Evolutionary conservation across 1,284 basidiomycete genomes (phyloP), one percentile per base, ranked within the genome.

Genomic region (Inonotus obliquus): DNA sequence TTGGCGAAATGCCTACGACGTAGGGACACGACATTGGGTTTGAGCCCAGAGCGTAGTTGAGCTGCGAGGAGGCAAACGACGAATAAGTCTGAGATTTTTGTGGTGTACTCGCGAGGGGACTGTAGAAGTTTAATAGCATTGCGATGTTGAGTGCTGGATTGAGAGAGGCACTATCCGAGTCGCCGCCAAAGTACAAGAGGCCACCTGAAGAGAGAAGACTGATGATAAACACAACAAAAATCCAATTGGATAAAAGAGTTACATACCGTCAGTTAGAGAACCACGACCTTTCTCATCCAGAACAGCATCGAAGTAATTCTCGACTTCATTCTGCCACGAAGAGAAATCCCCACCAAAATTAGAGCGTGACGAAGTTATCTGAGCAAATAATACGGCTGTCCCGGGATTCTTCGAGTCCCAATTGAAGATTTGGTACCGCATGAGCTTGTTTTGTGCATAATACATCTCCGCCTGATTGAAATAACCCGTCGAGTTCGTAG

Each of bases 121-220:
- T 85, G 70, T 93, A 96, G 68, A 87, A 82, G 45, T 81, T 78
- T 67, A 95, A 74, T 49, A 96, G 76, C 85, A 92, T 91, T 0
- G 94, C 92, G 1, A 86, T 83, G 63, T 94, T 95, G 66, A 95
- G 76, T 0, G 93, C 88, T 17, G 94, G 93, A 70, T 96, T 96
- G 44, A 96, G 77, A 61, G 87, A 89, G 3, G 86, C 88, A 6
- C 78, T 75, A 67, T 92, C 84, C 1, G 92, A 94, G 71, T 93
- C 92, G 7, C 89, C 91, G 10, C 83, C 72, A 67, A 90, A 96
- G 70, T 80, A 94, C 7, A 95, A 73, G 51, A 96, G 76, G 1
- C 94, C 92, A 48, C 87, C 93, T 88, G 65, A 60, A 54, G 57
- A 59, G 48, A 6, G 47, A 10, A 25, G 17, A 7, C 47, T 27